Base-by-base conservation (phyloP, 257 asterid species). In the Sherardia arvensis region DNA sequence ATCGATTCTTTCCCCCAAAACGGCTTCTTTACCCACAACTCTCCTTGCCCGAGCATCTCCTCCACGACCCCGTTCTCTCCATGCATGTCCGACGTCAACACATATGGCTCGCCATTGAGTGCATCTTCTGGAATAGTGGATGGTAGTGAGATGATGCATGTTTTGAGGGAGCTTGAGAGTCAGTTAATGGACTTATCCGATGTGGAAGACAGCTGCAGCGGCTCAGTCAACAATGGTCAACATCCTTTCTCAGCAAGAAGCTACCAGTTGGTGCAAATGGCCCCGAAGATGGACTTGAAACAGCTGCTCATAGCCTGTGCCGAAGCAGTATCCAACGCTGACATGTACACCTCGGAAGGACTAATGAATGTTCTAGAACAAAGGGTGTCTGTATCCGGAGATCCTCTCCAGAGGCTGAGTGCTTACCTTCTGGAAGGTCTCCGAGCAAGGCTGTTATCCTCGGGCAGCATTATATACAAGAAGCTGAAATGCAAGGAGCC, bases 381-480 rank as follows among this genome's bases (percentile, higher is more conserved):
- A 66, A 78, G 61, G 76, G 97, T 93, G 18, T 93, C 99, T 0
- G 87, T 93, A 0, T 90, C 94, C 3, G 97, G 99, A 71, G 97
- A 90, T 54, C 99, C 99, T 23, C 71, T 86, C 23, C 81, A 93
- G 73, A 78, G 99, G 48, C 75, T 93, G 49, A 81, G 96, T 2
- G 99, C 97, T 12, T 90, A 93, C 71, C 73, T 90, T 94, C 40
- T 93, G 78, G 99, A 93, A 87, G 97, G 99, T 53, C 82, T 90
- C 47, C 65, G 96, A 70, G 99, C 99, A 5, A 69, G 94, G 70
- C 23, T 85, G 67, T 72, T 87, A 53, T 80, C 91, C 5, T 87
- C 99, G 0, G 99, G 99, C 68, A 93, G 95, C 81, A 81, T 76
- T 69, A 90, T 93, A 53, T 93, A 90, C 82, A 90, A 90, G 43